A percentile compares a stretch with the other conserved stretches of the same genome.
Evolutionary conservation across 768 basidiomycete genomes (phyloP).

Genomic region (Pisolithus sp.): DNA sequence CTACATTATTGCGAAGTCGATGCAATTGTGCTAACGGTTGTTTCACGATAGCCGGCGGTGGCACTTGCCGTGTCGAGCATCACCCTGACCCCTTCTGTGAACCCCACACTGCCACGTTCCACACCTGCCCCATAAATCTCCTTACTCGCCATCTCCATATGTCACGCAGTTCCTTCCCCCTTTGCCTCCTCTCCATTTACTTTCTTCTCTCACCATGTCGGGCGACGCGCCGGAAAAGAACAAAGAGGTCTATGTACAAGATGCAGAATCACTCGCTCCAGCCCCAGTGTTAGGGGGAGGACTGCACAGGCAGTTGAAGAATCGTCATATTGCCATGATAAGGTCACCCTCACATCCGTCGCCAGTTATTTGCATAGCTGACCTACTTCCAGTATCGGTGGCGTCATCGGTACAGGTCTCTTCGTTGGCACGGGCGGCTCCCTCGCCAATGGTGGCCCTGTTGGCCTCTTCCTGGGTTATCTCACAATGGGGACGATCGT

Average conservation of each 20-base stretch:
- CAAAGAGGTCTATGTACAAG: conserved; percentile 13
- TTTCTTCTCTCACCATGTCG: not conserved
- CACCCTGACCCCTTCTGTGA: too few species aligned
- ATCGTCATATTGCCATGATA: conserved; percentile 79
- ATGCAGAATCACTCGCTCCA: conserved; percentile 14
- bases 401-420: conserved; percentile 53
- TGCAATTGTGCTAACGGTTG: too few species aligned
- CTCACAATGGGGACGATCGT: conserved; percentile 58
- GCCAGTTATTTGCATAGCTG: not conserved
- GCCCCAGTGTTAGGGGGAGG: not conserved
- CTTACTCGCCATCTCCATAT: not conserved
- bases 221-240: conserved; percentile 21
- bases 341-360: conserved; percentile 34
- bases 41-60: too few species aligned
- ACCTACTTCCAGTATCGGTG: conserved; percentile 44
- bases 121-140: not conserved
- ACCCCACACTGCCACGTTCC: conserved; percentile 1
- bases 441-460: conserved; percentile 54
- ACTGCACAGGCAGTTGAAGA: conserved; percentile 62
- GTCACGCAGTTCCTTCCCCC: not conserved
- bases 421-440: conserved; percentile 61
- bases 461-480: conserved; percentile 73
- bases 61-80: too few species aligned
- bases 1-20: too few species aligned
- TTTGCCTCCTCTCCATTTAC: not conserved